Percentiles rank a stretch among this genome's conserved stretches.
These are phyloP conservation scores for apple (Malus domestica) DNA, from an alignment of 306 rosid genomes.

Conservation along the genomic window DNA sequence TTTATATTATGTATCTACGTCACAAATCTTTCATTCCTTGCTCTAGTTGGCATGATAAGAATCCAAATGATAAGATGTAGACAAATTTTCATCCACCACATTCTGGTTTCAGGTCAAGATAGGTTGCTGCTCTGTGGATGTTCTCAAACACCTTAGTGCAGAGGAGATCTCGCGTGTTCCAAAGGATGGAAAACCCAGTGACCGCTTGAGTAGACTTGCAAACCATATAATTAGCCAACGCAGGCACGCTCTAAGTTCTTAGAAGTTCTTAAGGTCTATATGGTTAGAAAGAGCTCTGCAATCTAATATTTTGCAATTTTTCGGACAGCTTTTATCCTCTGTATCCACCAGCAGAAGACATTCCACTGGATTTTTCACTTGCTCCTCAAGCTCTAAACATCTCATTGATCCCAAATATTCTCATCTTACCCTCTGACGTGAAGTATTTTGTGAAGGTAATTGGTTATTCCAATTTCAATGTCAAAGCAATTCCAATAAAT, in stretches of 20 bases:
- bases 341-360: conserved; percentile 76
- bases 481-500: neutral
- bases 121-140: conserved; percentile 79
- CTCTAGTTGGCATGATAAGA: neutral
- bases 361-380: conserved; percentile 83
- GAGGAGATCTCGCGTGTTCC: conserved; percentile 84
- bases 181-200: conserved; percentile 47
- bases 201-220: conserved; percentile 82
- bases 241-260: conserved; percentile 33
- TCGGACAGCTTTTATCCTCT: conserved; percentile 86
- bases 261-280: neutral
- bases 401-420: conserved; percentile 63
- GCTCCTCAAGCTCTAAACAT: conserved; percentile 78
- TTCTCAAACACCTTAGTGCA: conserved; percentile 86
- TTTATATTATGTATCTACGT: neutral
- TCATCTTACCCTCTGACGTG: conserved; percentile 46
- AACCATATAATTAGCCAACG: conserved; percentile 69
- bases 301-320: conserved; percentile 2
- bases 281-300: conserved; percentile 2
- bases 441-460: conserved; percentile 40
- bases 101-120: conserved; percentile 68
- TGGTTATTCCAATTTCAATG: neutral
- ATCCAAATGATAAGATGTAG: neutral
- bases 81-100: neutral
- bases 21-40: neutral